phyloP scores from a whole-genome alignment of 1,284 basidiomycete species.

The Puccinia polysora region DNA sequence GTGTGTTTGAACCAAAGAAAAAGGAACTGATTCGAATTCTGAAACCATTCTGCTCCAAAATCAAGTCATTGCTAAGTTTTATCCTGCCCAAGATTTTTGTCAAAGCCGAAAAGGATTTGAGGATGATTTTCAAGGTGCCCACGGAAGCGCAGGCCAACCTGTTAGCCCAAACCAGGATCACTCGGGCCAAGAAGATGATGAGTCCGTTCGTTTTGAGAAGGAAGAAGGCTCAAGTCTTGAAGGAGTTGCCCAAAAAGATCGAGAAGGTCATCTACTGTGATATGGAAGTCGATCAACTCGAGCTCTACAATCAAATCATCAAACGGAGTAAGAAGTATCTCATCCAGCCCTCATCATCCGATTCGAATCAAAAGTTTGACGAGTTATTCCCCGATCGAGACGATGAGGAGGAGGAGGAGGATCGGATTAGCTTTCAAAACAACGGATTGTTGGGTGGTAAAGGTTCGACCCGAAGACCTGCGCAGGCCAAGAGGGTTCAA shows the following conservation, averaged over 20 bases:
- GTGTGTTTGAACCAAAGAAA: no score
- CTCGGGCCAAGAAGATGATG: constrained; percentile 97
- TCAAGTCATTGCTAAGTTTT: constrained; percentile 97
- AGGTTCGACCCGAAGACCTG: constrained; percentile 11
- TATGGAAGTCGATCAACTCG: constrained; percentile 76
- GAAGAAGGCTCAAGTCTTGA: constrained; percentile 88
- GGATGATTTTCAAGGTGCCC: constrained; percentile 95
- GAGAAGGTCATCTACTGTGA: constrained; percentile 91
- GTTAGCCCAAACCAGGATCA: constrained; percentile 82
- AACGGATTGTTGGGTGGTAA: constrained; percentile 33
- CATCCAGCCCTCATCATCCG: no score
- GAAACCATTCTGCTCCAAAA: no score
- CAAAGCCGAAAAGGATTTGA: constrained; percentile 65
- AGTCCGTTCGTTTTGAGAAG: constrained; percentile 94
- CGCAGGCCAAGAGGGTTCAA: constrained; percentile 46
- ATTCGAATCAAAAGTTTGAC: no score
- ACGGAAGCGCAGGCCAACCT: constrained; percentile 77
- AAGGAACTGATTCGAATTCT: no score
- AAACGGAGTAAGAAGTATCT: constrained; percentile 77
- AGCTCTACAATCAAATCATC: constrained; percentile 79
- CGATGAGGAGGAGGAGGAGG: constrained; percentile 61
- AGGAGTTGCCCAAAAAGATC: constrained; percentile 84
- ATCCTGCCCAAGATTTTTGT: constrained; percentile 88
- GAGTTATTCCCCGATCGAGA: constrained; percentile 55
- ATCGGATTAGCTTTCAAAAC: constrained; percentile 2